These are phyloP conservation scores for Solioccasus polychromus DNA, from an alignment of 768 basidiomycete genomes.

Conservation along the genomic window DNA sequence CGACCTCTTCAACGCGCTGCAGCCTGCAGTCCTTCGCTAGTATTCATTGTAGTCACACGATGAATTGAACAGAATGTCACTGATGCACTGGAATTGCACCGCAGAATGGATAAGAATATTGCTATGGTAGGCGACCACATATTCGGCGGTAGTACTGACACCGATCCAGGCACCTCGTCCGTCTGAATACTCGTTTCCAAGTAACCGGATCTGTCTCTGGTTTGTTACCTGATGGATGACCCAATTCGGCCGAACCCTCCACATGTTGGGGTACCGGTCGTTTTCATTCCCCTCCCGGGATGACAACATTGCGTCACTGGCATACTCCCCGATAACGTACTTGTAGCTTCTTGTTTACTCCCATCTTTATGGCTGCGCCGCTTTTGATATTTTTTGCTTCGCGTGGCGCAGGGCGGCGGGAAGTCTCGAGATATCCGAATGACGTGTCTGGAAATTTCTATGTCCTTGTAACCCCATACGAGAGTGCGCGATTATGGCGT, in stretches of 20 bases:
- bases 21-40: too few species aligned
- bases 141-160: not conserved
- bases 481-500: slow-evolving; percentile 1
- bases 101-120: not conserved
- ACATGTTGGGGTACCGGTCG: too few species aligned
- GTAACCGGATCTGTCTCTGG: slow-evolving; percentile 3
- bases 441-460: not conserved
- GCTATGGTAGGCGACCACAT: not conserved
- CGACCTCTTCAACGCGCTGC: too few species aligned
- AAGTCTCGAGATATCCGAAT: not conserved
- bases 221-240: slow-evolving; percentile 2
- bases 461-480: not conserved
- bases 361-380: not conserved
- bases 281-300: too few species aligned
- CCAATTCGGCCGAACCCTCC: slow-evolving; percentile 12
- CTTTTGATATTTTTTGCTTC: too few species aligned
- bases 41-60: too few species aligned
- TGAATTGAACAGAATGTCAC: too few species aligned
- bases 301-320: not conserved
- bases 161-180: not conserved
- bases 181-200: slow-evolving; percentile 5
- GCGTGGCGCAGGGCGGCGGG: not conserved
- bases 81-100: too few species aligned
- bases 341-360: not conserved
- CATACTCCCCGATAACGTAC: not conserved